Percentiles rank a stretch among this genome's conserved stretches.
Evolutionary conservation across 768 basidiomycete genomes (phyloP).

Genomic region (Suillus sp.): DNA sequence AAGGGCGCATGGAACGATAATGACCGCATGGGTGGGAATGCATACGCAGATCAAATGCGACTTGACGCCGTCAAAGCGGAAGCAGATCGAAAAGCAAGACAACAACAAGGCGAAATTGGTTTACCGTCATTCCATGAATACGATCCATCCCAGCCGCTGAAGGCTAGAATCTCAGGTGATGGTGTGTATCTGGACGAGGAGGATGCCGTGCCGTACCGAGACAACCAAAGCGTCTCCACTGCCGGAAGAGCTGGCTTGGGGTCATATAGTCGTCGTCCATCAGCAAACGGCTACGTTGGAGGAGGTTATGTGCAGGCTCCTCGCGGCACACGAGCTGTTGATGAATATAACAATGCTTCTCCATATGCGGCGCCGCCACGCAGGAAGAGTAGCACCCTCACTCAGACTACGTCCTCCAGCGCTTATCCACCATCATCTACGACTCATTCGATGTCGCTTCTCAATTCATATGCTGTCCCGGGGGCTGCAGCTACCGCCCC

Average conservation of each 20-base stretch:
- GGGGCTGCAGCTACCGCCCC: constrained; percentile 27
- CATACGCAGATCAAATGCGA: constrained; percentile 67
- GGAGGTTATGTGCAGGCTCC: constrained; percentile 69
- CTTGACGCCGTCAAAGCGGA: constrained; percentile 87
- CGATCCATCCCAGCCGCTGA: constrained; percentile 62
- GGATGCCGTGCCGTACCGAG: constrained; percentile 36
- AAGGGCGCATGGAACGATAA: constrained; percentile 43
- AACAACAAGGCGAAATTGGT: constrained; percentile 61
- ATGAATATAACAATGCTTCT: constrained; percentile 65
- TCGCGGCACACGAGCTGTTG: constrained; percentile 67
- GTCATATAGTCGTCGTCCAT: constrained; percentile 35
- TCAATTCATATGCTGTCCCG: constrained; percentile 27
- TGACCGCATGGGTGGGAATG: constrained; percentile 32
- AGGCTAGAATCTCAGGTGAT: constrained; percentile 57
- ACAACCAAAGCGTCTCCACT: constrained; percentile 29
- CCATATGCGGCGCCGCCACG: constrained; percentile 48
- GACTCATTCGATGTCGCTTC: constrained; percentile 12
- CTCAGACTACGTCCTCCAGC: constrained; percentile 41
- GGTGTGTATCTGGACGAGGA: constrained; percentile 58
- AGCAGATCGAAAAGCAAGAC: constrained; percentile 76
- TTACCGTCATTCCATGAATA: constrained; percentile 77
- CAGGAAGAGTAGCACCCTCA: constrained; percentile 41
- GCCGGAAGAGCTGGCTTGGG: constrained; percentile 27
- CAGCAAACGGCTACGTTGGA: constrained; percentile 40
- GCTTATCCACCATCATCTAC: constrained; percentile 40